These are phyloP conservation scores for Eleusine indica DNA, from an alignment of 176 grass and related monocot genomes.

Conservation along the genomic window DNA sequence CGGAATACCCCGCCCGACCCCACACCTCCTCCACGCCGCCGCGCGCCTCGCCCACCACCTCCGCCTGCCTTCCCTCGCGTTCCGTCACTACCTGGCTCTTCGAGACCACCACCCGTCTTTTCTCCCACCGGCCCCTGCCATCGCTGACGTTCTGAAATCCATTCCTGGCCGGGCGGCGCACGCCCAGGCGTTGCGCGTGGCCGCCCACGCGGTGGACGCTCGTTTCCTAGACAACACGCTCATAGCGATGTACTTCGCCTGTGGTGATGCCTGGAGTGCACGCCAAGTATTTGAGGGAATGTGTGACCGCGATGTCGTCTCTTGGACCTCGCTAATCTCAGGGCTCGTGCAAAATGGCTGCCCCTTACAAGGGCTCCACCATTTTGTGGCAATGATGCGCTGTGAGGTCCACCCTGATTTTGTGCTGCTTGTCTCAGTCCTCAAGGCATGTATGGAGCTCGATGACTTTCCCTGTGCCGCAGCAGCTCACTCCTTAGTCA, in stretches of 20 bases:
- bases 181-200: slow-evolving; percentile 47
- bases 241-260: slow-evolving; percentile 53
- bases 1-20: not conserved
- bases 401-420: slow-evolving; percentile 52
- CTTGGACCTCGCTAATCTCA: slow-evolving; percentile 71
- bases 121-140: slow-evolving; percentile 44
- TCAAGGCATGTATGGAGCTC: slow-evolving; percentile 72
- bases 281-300: slow-evolving; percentile 47
- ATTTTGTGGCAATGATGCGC: slow-evolving; percentile 57
- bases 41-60: slow-evolving; percentile 38
- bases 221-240: slow-evolving; percentile 68
- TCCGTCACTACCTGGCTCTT: slow-evolving; percentile 36
- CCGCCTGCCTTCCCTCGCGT: slow-evolving; percentile 21
- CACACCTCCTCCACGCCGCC: slow-evolving; percentile 33
- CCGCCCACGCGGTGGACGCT: slow-evolving; percentile 4
- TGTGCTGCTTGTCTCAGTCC: slow-evolving; percentile 42
- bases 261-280: slow-evolving; percentile 32
- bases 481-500: slow-evolving; percentile 53
- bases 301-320: slow-evolving; percentile 50
- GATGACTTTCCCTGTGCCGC: slow-evolving; percentile 44
- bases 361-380: slow-evolving; percentile 40
- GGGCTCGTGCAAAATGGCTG: slow-evolving; percentile 52
- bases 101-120: slow-evolving; percentile 23
- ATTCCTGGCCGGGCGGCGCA: slow-evolving; percentile 50
- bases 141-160: slow-evolving; percentile 53